phyloP scores from a whole-genome alignment of 305 asterid genomes.

The Solanum hybrid region DNA sequence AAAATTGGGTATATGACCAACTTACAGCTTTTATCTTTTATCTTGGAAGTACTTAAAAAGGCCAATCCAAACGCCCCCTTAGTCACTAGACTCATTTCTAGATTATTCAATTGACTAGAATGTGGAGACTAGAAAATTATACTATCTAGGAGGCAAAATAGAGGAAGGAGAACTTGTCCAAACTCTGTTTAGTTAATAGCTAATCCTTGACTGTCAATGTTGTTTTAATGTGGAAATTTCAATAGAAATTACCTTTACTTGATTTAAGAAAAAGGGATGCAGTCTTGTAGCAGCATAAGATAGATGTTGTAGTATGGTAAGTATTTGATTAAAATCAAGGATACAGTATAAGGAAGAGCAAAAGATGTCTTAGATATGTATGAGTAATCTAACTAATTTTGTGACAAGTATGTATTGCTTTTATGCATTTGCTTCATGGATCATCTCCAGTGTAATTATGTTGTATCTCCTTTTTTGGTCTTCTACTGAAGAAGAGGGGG shows the following conservation, averaged over 20 bases:
- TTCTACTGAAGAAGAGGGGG: background rate
- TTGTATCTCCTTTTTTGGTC: background rate
- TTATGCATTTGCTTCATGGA: background rate
- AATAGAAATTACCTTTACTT: background rate
- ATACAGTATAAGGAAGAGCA: background rate
- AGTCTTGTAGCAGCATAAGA: background rate
- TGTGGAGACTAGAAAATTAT: background rate
- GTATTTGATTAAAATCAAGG: background rate
- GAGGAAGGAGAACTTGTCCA: background rate
- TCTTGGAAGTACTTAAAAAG: background rate
- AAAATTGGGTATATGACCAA: background rate
- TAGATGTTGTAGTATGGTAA: background rate
- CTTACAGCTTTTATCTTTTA: background rate
- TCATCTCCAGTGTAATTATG: background rate
- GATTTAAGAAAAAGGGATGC: background rate
- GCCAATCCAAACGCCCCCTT: background rate
- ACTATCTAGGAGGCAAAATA: background rate
- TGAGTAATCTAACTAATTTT: background rate
- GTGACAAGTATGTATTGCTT: background rate
- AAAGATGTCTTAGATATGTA: background rate
- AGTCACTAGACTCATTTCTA: background rate
- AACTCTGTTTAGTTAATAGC: background rate
- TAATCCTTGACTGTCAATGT: background rate
- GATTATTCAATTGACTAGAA: background rate
- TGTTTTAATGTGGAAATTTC: background rate